Percentiles rank a stretch among this genome's conserved stretches.
phyloP scores from a whole-genome alignment of 1,139 yeast species.

The Candida gigantensis region DNA sequence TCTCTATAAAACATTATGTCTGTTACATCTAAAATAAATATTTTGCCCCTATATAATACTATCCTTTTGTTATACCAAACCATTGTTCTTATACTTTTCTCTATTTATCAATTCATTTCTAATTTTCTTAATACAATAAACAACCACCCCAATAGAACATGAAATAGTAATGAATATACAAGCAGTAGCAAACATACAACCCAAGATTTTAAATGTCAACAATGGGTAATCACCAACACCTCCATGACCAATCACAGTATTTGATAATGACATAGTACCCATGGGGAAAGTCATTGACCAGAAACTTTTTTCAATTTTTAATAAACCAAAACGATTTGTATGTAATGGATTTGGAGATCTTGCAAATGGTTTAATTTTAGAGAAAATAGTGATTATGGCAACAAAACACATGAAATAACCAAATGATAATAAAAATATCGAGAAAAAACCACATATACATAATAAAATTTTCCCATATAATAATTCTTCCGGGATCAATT shows the following conservation, averaged over 20 bases:
- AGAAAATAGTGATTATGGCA: constrained; percentile 46
- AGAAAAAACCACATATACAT: constrained; percentile 27
- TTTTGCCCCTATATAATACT: background rate
- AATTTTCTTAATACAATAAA: constrained; percentile 13
- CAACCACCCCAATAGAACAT: constrained; percentile 31
- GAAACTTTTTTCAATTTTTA: constrained; percentile 47
- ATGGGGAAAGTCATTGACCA: constrained; percentile 92
- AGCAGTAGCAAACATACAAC: constrained; percentile 58
- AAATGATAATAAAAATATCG: constrained; percentile 54
- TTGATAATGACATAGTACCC: constrained; percentile 76
- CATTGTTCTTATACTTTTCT: constrained; percentile 5
- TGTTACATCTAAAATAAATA: background rate
- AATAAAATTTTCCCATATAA: constrained; percentile 21
- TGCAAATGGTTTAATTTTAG: constrained; percentile 39
- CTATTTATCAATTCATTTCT: constrained; percentile 5
- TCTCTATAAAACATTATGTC: background rate
- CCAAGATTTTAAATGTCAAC: constrained; percentile 57
- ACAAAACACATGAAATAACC: constrained; percentile 67
- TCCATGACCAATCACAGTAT: constrained; percentile 48
- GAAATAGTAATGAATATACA: constrained; percentile 30
- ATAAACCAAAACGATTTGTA: constrained; percentile 15
- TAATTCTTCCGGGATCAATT: constrained; percentile 16
- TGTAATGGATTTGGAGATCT: constrained; percentile 14
- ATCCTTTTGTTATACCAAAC: constrained; percentile 7
- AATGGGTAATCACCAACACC: constrained; percentile 37